Evolutionary conservation across 805 yeast species (phyloP).

Genomic region (Candida ortonii): DNA sequence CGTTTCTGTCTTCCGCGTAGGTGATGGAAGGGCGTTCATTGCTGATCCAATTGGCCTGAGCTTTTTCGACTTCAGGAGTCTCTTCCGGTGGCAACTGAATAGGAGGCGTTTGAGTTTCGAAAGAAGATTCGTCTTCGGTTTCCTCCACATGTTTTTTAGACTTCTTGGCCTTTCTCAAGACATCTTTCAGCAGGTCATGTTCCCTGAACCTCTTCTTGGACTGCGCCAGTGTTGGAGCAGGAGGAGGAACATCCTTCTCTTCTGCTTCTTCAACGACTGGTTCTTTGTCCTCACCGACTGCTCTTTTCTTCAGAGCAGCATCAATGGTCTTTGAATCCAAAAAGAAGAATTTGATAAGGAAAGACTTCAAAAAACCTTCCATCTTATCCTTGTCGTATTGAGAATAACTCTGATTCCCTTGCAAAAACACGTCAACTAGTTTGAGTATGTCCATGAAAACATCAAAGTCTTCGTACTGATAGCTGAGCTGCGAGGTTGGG

Average conservation of each 20-base stretch:
- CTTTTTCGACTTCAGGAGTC: constrained; percentile 31
- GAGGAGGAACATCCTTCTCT: constrained; percentile 16
- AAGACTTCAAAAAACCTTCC: constrained; percentile 65
- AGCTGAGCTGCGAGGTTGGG: constrained; percentile 68
- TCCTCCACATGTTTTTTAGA: constrained; percentile 26
- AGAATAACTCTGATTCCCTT: constrained; percentile 71
- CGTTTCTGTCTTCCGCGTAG: constrained; percentile 42
- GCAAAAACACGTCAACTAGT: constrained; percentile 64
- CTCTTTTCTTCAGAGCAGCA: constrained; percentile 33
- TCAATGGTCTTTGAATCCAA: constrained; percentile 50
- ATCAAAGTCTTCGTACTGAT: constrained; percentile 59
- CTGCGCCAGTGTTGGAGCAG: constrained; percentile 28
- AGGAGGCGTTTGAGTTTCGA: constrained; percentile 13
- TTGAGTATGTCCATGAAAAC: constrained; percentile 72
- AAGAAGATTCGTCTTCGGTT: constrained; percentile 22
- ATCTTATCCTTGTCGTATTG: constrained; percentile 76
- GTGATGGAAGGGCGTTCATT: constrained; percentile 27
- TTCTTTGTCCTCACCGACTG: constrained; percentile 28
- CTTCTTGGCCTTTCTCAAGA: constrained; percentile 44
- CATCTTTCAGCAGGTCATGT: constrained; percentile 60
- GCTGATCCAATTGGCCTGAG: constrained; percentile 34
- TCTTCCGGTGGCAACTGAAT: constrained; percentile 15
- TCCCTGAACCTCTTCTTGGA: constrained; percentile 48
- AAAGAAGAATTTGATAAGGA: constrained; percentile 69
- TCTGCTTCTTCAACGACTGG: constrained; percentile 24